Conservation (phyloP, 2,329 filamentous ascomycete species). For the Trichoderma arundinaceum region DNA sequence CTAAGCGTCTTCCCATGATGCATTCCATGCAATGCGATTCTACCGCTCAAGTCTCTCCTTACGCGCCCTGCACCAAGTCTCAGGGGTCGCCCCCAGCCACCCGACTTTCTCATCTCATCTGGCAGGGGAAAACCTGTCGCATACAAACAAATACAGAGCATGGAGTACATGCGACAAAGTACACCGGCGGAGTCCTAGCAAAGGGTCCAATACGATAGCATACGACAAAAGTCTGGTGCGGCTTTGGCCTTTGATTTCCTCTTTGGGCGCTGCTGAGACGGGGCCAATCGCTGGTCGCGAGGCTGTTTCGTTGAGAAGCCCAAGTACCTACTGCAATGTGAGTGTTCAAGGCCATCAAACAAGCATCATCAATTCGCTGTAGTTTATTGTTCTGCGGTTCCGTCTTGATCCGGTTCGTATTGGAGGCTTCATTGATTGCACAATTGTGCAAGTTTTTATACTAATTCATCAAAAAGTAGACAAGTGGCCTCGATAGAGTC, state of each 20-base stretch:
- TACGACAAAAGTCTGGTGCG: background rate
- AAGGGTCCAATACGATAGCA: background rate
- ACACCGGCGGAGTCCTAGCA: background rate
- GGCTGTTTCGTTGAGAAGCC: background rate
- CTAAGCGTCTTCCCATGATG: background rate
- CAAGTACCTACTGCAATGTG: background rate
- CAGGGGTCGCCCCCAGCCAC: constrained; percentile 37
- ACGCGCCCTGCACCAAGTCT: constrained; percentile 38
- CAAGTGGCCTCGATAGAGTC: too few relatives aligned
- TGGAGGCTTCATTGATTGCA: too few relatives aligned
- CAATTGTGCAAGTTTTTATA: too few relatives aligned
- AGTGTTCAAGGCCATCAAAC: background rate
- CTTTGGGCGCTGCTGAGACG: background rate
- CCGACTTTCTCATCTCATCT: constrained; percentile 34
- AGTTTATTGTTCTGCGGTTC: too few relatives aligned
- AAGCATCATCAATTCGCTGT: background rate
- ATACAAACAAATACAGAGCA: constrained; percentile 1
- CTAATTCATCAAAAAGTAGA: too few relatives aligned
- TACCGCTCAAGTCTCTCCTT: constrained; percentile 34
- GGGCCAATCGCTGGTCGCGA: background rate
- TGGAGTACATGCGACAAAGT: background rate
- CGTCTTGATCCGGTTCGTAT: too few relatives aligned
- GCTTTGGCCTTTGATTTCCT: background rate
- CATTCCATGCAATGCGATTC: background rate
- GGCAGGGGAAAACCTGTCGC: constrained; percentile 23